These are phyloP conservation scores for Sclerotinia spermophila DNA, from an alignment of 2,329 filamentous ascomycete species.

Conservation along the genomic window DNA sequence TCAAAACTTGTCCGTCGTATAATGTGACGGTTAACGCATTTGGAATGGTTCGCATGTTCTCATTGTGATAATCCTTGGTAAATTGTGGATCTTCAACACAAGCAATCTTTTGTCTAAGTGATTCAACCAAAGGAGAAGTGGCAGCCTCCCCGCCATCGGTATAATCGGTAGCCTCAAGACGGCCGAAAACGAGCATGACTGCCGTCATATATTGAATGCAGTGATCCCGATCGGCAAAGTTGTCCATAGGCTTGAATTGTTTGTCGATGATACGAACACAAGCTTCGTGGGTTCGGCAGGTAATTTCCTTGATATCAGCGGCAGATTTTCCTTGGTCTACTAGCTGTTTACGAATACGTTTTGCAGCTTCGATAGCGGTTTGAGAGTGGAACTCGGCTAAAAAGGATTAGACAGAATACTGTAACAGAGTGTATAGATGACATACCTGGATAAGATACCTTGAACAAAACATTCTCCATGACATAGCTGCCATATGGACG, in stretches of 20 bases:
- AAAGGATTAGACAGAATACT: slow-evolving; percentile 29
- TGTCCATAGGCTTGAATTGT: slow-evolving; percentile 99
- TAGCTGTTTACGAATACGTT: slow-evolving; percentile 82
- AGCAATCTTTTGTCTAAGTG: slow-evolving; percentile 86
- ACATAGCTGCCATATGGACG: slow-evolving; percentile 96
- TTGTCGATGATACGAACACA: slow-evolving; percentile 99
- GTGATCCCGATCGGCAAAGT: slow-evolving; percentile 99
- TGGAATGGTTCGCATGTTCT: slow-evolving; percentile 88
- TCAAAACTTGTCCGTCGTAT: slow-evolving; percentile 87
- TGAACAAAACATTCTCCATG: slow-evolving; percentile 99
- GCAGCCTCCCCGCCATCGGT: slow-evolving; percentile 89
- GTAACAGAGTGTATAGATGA: slow-evolving; percentile 19
- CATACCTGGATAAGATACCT: slow-evolving; percentile 94
- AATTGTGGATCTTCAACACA: slow-evolving; percentile 96
- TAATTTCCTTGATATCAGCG: slow-evolving; percentile 87
- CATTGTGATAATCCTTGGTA: slow-evolving; percentile 94
- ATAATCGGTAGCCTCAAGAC: slow-evolving; percentile 91
- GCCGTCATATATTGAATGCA: slow-evolving; percentile 99
- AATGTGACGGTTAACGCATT: slow-evolving; percentile 94
- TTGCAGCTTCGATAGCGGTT: slow-evolving; percentile 91
- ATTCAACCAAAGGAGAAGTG: slow-evolving; percentile 83
- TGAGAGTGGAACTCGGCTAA: slow-evolving; percentile 95
- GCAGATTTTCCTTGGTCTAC: slow-evolving; percentile 83
- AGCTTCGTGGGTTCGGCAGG: slow-evolving; percentile 95
- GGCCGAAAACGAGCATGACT: slow-evolving; percentile 93